Evolutionary conservation across 768 basidiomycete genomes (phyloP).

Genomic region (Calocybe gangraenosa): DNA sequence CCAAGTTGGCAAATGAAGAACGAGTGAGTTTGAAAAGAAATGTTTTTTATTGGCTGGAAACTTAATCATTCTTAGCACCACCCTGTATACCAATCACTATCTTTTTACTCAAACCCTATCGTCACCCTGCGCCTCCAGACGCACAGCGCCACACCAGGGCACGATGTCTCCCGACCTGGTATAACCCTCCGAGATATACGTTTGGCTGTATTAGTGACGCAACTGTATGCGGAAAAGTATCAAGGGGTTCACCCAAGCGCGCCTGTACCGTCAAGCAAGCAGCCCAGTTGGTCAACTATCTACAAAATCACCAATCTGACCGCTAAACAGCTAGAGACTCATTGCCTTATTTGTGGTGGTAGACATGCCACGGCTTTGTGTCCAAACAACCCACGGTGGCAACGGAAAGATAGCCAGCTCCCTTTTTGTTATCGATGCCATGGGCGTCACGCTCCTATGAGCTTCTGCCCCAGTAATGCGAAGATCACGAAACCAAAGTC

Average conservation of each 20-base stretch:
- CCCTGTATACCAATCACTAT: slow-evolving; percentile 17
- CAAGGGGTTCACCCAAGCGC: too few species aligned
- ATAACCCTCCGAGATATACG: slow-evolving; percentile 51
- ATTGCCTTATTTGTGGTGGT: too few species aligned
- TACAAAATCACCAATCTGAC: too few species aligned
- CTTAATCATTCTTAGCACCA: slow-evolving; percentile 19
- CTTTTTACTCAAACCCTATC: slow-evolving; percentile 8
- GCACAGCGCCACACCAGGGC: slow-evolving; percentile 18
- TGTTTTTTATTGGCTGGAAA: background rate
- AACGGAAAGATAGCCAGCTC: background rate
- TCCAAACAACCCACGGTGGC: too few species aligned
- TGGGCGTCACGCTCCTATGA: slow-evolving; percentile 4
- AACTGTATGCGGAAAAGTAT: too few species aligned
- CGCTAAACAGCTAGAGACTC: too few species aligned
- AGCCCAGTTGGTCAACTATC: too few species aligned
- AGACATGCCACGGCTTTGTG: too few species aligned
- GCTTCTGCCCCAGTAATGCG: background rate
- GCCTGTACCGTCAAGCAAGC: too few species aligned
- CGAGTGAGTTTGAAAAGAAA: slow-evolving; percentile 19
- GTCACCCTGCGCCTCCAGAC: slow-evolving; percentile 21
- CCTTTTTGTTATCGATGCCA: slow-evolving; percentile 3
- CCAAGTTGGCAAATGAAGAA: slow-evolving; percentile 20
- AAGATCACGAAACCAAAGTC: background rate
- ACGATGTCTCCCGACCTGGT: slow-evolving; percentile 24
- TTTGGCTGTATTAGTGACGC: background rate